phyloP scores from a whole-genome alignment of 345 rosid species.

The Eucalyptus fibrosa region DNA sequence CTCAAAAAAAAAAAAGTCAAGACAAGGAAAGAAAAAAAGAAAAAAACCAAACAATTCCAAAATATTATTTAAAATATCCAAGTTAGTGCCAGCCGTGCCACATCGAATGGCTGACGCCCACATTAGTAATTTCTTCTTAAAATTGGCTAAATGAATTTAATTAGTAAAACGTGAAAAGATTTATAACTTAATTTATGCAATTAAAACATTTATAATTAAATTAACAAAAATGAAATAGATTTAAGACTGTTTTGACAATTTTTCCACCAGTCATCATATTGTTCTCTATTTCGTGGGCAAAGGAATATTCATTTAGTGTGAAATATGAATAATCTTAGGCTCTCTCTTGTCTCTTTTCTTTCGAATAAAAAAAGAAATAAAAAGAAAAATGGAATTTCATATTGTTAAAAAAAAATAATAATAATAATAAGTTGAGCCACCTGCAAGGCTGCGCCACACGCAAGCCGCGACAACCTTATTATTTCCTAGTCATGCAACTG shows the following conservation, averaged over 20 bases:
- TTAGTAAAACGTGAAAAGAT: accelerated
- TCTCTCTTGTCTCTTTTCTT: background rate
- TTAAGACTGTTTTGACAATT: accelerated
- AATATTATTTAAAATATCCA: background rate
- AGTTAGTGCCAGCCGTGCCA: accelerated
- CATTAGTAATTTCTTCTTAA: accelerated
- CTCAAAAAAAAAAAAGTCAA: too few species aligned
- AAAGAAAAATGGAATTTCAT: background rate
- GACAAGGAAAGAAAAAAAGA: background rate
- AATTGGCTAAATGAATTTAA: accelerated
- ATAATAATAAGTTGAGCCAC: background rate
- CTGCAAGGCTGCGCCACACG: background rate
- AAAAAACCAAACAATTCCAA: too few species aligned
- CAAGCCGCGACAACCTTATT: background rate
- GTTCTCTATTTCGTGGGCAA: background rate
- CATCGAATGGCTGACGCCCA: accelerated
- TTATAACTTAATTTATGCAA: background rate
- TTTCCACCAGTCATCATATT: background rate
- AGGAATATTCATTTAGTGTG: background rate
- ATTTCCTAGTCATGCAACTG: background rate
- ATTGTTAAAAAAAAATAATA: background rate
- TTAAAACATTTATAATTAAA: too few species aligned
- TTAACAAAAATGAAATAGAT: too few species aligned
- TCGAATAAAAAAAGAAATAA: background rate
- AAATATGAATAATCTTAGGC: background rate